Base-by-base conservation (phyloP, 2,329 filamentous ascomycete genomes). In the Apiospora marii region DNA sequence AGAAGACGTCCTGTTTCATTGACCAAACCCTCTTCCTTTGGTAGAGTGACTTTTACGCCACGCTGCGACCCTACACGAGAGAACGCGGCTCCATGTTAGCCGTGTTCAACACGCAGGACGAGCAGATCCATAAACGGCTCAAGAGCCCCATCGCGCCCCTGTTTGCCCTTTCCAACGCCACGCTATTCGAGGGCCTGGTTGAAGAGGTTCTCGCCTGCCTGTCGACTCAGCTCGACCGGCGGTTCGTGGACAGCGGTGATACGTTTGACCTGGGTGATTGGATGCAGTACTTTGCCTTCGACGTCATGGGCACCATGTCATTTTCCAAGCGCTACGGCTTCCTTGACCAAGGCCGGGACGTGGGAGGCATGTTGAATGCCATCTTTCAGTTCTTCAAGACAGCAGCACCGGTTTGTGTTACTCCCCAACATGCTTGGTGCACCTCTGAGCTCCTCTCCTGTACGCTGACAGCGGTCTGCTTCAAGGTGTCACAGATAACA, bases 211-310 rank as follows among this genome's bases (percentile, higher is more conserved):
- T 80, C 13, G 34, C 58, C 4, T 72, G 69, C 27, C 41, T 80
- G 8, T 43, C 49, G 0, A 51, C 74, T 14, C 67, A 79, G 68
- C 53, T 79, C 0, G 76, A 81, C 61, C 16, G 72, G 19, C 73
- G 61, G 27, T 70, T 72, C 51, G 34, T 46, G 1, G 22, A 24
- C 5, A 53, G 67, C 1, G 41, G 44, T 3, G 37, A 7, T 2
- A 8, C 48, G n/a, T 24, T 27, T 16, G 76, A 79, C 48, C 69
- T 82, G 3, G 78, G 71, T 0, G 43, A 77, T 3, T 83, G 79
- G 77, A 64, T 82, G 46, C 78, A 82, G 61, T 79, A 72, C 41
- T 82, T 80, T 71, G 79, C 81, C 1, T 82, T 80, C 46, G 81
- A 83, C 64, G 78, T 80, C 0, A 80, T 83, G 75, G 77, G 78